These are phyloP conservation scores for Lactarius hengduanensis DNA, from an alignment of 768 basidiomycete genomes.

Conservation along the genomic window DNA sequence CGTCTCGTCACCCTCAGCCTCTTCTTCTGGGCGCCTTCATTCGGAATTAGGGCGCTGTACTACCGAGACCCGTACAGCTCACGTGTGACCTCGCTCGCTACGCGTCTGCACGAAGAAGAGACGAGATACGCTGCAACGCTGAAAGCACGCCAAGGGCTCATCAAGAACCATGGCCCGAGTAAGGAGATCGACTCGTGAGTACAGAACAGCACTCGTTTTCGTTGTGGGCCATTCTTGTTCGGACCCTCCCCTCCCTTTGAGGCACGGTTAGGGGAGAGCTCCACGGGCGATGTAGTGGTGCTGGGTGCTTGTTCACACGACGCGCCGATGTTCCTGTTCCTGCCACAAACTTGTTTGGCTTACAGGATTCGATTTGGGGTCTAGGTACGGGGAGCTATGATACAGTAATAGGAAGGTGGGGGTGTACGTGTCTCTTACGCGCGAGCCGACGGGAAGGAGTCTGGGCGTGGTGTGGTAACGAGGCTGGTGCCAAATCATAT, in stretches of 20 bases:
- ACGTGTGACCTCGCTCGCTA: not conserved
- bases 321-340: not conserved
- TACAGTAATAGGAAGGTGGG: too few relatives aligned
- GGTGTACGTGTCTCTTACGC: too few relatives aligned
- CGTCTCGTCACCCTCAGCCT: not conserved
- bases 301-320: not conserved
- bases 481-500: too few relatives aligned
- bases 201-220: not conserved
- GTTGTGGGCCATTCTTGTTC: not conserved
- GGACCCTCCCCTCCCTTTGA: not conserved
- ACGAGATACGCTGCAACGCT: not conserved
- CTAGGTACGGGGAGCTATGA: not conserved
- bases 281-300: not conserved
- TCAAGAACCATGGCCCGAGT: conserved; percentile 10
- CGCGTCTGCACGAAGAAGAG: conserved; percentile 6
- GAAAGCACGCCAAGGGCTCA: not conserved
- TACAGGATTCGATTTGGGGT: not conserved
- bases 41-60: not conserved
- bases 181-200: conserved; percentile 19
- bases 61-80: conserved; percentile 4
- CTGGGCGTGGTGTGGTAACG: too few relatives aligned
- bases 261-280: not conserved
- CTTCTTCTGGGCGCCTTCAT: conserved; percentile 8
- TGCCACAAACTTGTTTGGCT: not conserved
- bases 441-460: too few relatives aligned